phyloP scores from a whole-genome alignment of 305 asterid species.

The Rubia peregrina region DNA sequence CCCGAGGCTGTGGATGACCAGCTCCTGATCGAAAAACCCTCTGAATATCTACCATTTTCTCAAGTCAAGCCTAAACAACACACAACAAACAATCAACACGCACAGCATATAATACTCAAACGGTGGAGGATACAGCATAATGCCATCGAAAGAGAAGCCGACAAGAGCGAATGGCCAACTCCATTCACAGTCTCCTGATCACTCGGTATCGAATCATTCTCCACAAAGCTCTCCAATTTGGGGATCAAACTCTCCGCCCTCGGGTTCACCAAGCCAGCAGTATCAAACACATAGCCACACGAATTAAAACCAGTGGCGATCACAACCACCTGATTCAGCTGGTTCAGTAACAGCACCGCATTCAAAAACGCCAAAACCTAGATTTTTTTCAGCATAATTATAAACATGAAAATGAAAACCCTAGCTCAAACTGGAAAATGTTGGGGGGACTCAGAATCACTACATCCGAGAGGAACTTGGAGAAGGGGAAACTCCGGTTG shows the following conservation, averaged over 20 bases:
- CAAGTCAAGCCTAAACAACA: constrained; percentile 34
- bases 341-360: constrained; percentile 63
- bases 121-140: constrained; percentile 67
- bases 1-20: constrained; percentile 90
- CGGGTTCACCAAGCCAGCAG: constrained; percentile 42
- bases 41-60: constrained; percentile 58
- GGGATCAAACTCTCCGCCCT: constrained; percentile 65
- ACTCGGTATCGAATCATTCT: constrained; percentile 55
- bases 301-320: constrained; percentile 76
- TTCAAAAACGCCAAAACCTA: constrained; percentile 78
- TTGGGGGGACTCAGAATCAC: constrained; percentile 1
- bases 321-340: constrained; percentile 79
- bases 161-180: constrained; percentile 65
- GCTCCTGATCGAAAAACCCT: constrained; percentile 76
- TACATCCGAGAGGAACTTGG: constrained; percentile 71
- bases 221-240: constrained; percentile 65
- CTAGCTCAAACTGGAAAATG: constrained; percentile 2
- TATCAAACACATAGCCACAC: constrained; percentile 63
- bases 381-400: constrained; percentile 1
- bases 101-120: neutral
- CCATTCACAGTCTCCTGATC: constrained; percentile 44
- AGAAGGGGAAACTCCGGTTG: constrained; percentile 48
- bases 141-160: constrained; percentile 94
- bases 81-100: constrained; percentile 7
- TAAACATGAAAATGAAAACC: neutral